phyloP scores from a whole-genome alignment of 1,284 basidiomycete species.

The Irpex sp. region DNA sequence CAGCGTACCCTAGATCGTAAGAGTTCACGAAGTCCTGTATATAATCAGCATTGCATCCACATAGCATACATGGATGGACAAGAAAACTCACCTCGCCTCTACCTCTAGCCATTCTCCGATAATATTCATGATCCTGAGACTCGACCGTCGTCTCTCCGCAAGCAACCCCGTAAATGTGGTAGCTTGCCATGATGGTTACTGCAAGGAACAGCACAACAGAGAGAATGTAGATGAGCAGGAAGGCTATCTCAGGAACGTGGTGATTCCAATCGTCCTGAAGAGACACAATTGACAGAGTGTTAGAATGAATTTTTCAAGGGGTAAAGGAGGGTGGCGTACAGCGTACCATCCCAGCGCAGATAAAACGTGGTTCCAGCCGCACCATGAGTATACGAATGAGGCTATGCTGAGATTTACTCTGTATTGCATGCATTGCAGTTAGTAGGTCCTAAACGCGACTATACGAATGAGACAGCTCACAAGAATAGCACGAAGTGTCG shows the following conservation, averaged over 20 bases:
- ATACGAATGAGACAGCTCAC: conserved; percentile 38
- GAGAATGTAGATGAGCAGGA: conserved; percentile 78
- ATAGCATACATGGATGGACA: neutral
- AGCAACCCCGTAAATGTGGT: conserved; percentile 77
- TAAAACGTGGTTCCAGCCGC: conserved; percentile 59
- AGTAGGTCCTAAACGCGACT: too few species aligned
- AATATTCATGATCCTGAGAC: conserved; percentile 82
- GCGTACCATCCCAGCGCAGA: conserved; percentile 49
- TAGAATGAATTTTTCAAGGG: conserved; percentile 7
- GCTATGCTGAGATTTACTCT: conserved; percentile 75
- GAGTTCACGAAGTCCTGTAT: conserved; percentile 82
- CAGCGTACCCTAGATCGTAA: conserved; percentile 78
- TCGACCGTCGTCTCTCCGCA: conserved; percentile 92
- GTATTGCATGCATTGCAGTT: neutral
- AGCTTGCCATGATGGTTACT: conserved; percentile 75
- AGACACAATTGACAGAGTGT: neutral
- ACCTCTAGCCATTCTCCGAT: conserved; percentile 64
- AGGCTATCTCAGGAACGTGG: conserved; percentile 64
- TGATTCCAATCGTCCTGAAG: conserved; percentile 54
- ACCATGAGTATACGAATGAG: conserved; percentile 50
- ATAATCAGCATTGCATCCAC: neutral
- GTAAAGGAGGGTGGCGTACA: conserved; percentile 15
- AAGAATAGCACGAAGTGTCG: conserved; percentile 96
- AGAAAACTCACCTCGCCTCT: conserved; percentile 64
- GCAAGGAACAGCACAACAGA: conserved; percentile 73